A percentile compares a stretch with the other conserved stretches of the same genome.
Conservation (phyloP, 1,139 yeast species). For the Pichia sp. region DNA sequence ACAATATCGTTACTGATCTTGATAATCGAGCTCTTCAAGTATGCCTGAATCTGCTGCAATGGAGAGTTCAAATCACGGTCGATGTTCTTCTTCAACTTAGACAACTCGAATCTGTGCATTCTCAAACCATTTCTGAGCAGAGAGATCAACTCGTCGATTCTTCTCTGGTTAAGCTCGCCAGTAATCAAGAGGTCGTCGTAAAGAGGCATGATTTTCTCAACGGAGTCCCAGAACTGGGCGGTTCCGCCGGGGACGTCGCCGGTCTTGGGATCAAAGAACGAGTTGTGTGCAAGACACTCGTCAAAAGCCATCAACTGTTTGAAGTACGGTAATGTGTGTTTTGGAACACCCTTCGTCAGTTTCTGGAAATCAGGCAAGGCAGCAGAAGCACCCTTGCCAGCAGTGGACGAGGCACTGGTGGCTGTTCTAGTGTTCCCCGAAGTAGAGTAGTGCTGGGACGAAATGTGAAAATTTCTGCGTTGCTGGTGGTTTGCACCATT, state of each 20-base stretch:
- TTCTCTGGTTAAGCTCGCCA: constrained; percentile 40
- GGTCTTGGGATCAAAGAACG: constrained; percentile 31
- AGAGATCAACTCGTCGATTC: constrained; percentile 42
- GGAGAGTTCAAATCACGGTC: constrained; percentile 49
- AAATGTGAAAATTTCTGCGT: constrained; percentile 10
- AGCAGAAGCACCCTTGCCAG: not conserved
- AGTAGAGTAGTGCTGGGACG: constrained; percentile 1
- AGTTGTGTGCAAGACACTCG: constrained; percentile 42
- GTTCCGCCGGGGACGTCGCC: constrained; percentile 29
- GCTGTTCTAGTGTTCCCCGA: not conserved
- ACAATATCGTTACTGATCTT: constrained; percentile 45
- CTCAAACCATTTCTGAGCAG: constrained; percentile 47
- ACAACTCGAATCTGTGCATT: constrained; percentile 44
- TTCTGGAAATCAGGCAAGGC: constrained; percentile 18
- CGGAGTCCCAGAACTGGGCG: constrained; percentile 42
- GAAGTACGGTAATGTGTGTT: constrained; percentile 26
- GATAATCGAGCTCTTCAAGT: constrained; percentile 39
- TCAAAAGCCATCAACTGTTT: constrained; percentile 39
- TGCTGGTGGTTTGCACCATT: not conserved
- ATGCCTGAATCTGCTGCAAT: constrained; percentile 42
- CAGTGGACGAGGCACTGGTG: not conserved
- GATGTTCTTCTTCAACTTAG: constrained; percentile 45
- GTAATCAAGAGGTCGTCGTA: constrained; percentile 42
- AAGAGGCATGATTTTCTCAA: constrained; percentile 43
- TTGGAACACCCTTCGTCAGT: constrained; percentile 22